phyloP scores from a whole-genome alignment of 1,284 basidiomycete genomes.

The Exobasidium rhododendri region DNA sequence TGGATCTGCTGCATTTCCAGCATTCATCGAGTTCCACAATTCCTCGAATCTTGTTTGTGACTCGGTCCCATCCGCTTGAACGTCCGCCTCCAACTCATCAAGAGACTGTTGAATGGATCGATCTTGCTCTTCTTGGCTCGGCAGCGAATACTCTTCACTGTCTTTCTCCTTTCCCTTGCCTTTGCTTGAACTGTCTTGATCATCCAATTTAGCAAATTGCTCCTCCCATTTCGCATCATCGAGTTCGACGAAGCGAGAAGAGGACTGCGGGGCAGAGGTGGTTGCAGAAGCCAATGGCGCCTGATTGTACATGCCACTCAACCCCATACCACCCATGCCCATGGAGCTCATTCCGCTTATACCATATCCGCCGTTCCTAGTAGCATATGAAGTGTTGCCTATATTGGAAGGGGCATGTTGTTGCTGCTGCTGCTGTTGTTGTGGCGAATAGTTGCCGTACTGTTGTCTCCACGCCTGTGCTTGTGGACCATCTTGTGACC shows the following conservation, averaged over 20 bases:
- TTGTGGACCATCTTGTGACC: neutral
- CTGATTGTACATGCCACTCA: slow-evolving; percentile 27
- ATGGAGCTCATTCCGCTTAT: slow-evolving; percentile 10
- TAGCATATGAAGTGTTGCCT: slow-evolving; percentile 2
- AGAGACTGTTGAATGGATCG: slow-evolving; percentile 39
- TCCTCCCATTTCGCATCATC: slow-evolving; percentile 49
- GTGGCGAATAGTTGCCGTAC: slow-evolving; percentile 17
- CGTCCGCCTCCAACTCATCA: slow-evolving; percentile 43
- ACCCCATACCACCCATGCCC: slow-evolving; percentile 26
- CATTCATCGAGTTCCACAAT: slow-evolving; percentile 50
- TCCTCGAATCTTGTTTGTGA: slow-evolving; percentile 48
- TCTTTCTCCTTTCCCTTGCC: slow-evolving; percentile 43
- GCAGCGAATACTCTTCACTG: slow-evolving; percentile 21
- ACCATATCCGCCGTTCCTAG: slow-evolving; percentile 13
- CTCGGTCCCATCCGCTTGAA: slow-evolving; percentile 35
- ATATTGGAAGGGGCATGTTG: neutral
- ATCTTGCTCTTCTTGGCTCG: slow-evolving; percentile 44
- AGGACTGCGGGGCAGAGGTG: slow-evolving; percentile 21
- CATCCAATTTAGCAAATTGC: slow-evolving; percentile 47
- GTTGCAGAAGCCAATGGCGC: slow-evolving; percentile 18
- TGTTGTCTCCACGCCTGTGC: slow-evolving; percentile 39
- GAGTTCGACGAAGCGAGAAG: slow-evolving; percentile 38
- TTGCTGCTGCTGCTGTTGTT: slow-evolving; percentile 10
- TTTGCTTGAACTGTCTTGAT: slow-evolving; percentile 21
- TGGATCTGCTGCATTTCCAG: slow-evolving; percentile 28